Evolutionary conservation across 805 yeast species (phyloP).

Genomic region (Candida jianshihensis): DNA sequence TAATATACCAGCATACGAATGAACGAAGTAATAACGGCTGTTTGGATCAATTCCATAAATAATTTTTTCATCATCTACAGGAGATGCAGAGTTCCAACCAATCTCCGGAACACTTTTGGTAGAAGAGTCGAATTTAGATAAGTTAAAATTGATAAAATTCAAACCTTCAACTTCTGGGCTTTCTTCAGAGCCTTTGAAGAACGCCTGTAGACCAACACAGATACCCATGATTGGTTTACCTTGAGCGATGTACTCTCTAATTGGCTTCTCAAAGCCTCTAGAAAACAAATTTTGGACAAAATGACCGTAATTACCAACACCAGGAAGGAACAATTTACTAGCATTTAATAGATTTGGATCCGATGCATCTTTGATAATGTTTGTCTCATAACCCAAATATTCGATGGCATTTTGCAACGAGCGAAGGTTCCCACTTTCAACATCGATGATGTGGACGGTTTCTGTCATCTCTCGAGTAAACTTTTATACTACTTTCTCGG

Average conservation of each 20-base stretch:
- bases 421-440: constrained; percentile 89
- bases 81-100: constrained; percentile 75
- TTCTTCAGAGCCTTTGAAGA: constrained; percentile 73
- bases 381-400: constrained; percentile 62
- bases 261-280: constrained; percentile 58
- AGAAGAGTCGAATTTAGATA: constrained; percentile 53
- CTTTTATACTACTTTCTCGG: not conserved
- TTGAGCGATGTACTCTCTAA: constrained; percentile 57
- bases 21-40: constrained; percentile 87
- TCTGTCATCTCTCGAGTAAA: constrained; percentile 15
- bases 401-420: constrained; percentile 85
- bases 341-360: constrained; percentile 48
- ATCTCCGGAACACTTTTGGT: constrained; percentile 90
- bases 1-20: constrained; percentile 82
- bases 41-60: constrained; percentile 60
- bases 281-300: constrained; percentile 65
- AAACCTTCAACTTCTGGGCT: constrained; percentile 57
- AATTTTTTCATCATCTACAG: constrained; percentile 19
- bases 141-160: constrained; percentile 42
- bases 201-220: constrained; percentile 91
- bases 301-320: constrained; percentile 97
- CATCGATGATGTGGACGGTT: constrained; percentile 67
- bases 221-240: constrained; percentile 93
- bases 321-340: constrained; percentile 71
- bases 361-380: constrained; percentile 48